Conservation (phyloP, 2,329 filamentous ascomycete species). For the Fusarium multiceps region DNA sequence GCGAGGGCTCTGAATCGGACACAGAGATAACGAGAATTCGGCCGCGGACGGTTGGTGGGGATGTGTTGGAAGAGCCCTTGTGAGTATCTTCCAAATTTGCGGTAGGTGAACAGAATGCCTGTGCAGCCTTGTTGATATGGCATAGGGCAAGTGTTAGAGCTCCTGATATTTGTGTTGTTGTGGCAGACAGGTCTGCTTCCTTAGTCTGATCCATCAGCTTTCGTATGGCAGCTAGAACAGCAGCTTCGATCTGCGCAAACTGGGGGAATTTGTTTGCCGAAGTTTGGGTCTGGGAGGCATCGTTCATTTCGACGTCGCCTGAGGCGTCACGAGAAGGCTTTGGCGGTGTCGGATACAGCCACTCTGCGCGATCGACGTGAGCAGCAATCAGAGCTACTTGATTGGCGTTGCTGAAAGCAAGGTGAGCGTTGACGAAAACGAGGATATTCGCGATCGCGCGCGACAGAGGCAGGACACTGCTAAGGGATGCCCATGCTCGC, state of each 20-base stretch:
- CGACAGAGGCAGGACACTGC: slow-evolving; percentile 79
- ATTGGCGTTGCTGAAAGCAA: slow-evolving; percentile 93
- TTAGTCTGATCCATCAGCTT: slow-evolving; percentile 78
- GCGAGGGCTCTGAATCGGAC: slow-evolving; percentile 83
- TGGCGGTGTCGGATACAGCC: slow-evolving; percentile 79
- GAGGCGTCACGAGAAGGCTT: slow-evolving; percentile 50
- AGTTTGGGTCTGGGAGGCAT: slow-evolving; percentile 51
- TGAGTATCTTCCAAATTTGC: slow-evolving; percentile 53
- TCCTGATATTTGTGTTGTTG: slow-evolving; percentile 89
- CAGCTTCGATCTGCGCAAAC: slow-evolving; percentile 86
- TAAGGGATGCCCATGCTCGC: slow-evolving; percentile 87
- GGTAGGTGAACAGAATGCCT: slow-evolving; percentile 70
- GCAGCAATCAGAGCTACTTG: slow-evolving; percentile 92
- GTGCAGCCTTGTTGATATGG: slow-evolving; percentile 86
- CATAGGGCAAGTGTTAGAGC: slow-evolving; percentile 89
- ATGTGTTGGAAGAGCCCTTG: slow-evolving; percentile 47
- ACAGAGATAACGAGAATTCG: slow-evolving; percentile 93
- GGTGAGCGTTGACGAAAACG: slow-evolving; percentile 95
- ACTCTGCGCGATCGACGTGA: slow-evolving; percentile 85
- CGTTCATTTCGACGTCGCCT: slow-evolving; percentile 69
- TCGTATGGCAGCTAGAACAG: slow-evolving; percentile 79
- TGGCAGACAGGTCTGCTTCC: slow-evolving; percentile 72
- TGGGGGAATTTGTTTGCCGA: slow-evolving; percentile 92
- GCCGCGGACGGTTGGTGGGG: slow-evolving; percentile 51
- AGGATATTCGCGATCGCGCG: slow-evolving; percentile 88